Conservation (phyloP, 768 basidiomycete species). For the Boletus coccyginus region DNA sequence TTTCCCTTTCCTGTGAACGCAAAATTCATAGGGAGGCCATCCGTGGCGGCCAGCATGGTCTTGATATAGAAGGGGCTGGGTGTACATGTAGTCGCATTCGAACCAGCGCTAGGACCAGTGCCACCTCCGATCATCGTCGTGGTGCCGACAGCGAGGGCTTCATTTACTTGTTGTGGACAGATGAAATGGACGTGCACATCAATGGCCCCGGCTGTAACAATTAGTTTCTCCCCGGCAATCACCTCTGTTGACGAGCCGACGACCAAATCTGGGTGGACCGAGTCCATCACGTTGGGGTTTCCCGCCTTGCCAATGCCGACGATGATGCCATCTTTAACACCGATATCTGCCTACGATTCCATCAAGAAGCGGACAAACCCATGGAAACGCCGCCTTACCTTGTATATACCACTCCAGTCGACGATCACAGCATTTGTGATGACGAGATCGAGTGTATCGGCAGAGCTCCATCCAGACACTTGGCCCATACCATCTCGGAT, state of each 20-base stretch:
- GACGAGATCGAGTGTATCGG: constrained; percentile 80
- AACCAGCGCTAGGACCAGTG: constrained; percentile 88
- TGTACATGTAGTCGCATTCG: constrained; percentile 91
- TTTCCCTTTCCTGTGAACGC: constrained; percentile 97
- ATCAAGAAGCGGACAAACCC: neutral
- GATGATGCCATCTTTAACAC: constrained; percentile 80
- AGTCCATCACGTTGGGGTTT: constrained; percentile 90
- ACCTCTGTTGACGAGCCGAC: constrained; percentile 93
- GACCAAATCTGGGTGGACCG: constrained; percentile 66
- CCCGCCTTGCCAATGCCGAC: constrained; percentile 95
- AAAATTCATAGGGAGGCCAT: constrained; percentile 87
- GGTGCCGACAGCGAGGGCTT: constrained; percentile 78
- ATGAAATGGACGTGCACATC: constrained; percentile 96
- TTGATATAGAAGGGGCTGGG: constrained; percentile 85
- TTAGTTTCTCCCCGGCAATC: constrained; percentile 92
- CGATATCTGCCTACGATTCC: constrained; percentile 80
- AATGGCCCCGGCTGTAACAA: constrained; percentile 90
- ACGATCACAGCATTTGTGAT: constrained; percentile 95
- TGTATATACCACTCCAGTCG: constrained; percentile 95
- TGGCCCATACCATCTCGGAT: constrained; percentile 99
- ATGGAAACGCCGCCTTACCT: constrained; percentile 44
- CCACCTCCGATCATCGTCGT: constrained; percentile 97
- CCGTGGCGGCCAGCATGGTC: constrained; percentile 90
- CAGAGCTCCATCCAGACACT: constrained; percentile 64
- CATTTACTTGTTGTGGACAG: constrained; percentile 87